phyloP scores from a whole-genome alignment of 129 eudicot species.

The Kitagawia praeruptora region DNA sequence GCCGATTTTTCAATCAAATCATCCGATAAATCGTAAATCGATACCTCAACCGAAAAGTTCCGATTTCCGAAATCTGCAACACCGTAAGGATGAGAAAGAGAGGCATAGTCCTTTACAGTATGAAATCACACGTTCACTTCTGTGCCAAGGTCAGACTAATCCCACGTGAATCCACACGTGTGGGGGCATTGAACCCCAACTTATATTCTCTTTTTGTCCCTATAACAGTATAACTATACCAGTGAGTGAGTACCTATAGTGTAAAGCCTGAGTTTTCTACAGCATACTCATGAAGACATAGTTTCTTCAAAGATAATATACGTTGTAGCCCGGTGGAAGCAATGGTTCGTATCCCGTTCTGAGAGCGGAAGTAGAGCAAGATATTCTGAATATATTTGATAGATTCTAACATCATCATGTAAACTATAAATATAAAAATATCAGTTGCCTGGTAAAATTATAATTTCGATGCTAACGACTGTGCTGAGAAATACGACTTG shows the following conservation, averaged over 20 bases:
- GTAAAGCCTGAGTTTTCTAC: neutral
- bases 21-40: too few relatives aligned
- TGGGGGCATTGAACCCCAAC: neutral
- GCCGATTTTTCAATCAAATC: too few relatives aligned
- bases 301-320: neutral
- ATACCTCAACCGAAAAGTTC: too few relatives aligned
- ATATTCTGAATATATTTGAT: too few relatives aligned
- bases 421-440: too few relatives aligned
- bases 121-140: neutral
- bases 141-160: neutral
- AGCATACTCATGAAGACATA: neutral
- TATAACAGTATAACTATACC: too few relatives aligned
- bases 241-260: neutral
- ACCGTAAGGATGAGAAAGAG: neutral
- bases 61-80: too few relatives aligned
- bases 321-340: too few relatives aligned
- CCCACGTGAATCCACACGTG: conserved; percentile 8
- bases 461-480: neutral
- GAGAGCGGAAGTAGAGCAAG: too few relatives aligned
- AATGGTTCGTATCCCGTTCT: neutral
- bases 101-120: neutral
- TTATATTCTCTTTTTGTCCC: neutral
- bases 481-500: neutral
- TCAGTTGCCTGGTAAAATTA: too few relatives aligned
- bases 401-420: too few relatives aligned